Base-by-base conservation (phyloP, 2,329 filamentous ascomycete genomes). In the Apiospora rasikravindrae region DNA sequence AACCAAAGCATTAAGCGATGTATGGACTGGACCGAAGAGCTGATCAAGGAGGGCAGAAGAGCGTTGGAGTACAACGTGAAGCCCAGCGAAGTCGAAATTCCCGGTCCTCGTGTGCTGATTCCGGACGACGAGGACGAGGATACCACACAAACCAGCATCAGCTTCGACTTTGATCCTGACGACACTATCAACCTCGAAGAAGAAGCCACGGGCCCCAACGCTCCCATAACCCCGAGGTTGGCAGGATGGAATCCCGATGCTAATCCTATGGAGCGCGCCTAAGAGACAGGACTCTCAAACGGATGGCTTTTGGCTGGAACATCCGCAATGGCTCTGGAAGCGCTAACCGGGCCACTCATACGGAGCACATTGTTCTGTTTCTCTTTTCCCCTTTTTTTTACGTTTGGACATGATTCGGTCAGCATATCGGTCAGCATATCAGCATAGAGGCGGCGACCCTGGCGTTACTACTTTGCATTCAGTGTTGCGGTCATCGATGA, bases 1-100 rank as follows among this genome's bases (percentile, higher is more conserved):
- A 98, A 98, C 80, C 94, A 97, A 81, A 97, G 94, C 80, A 88
- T 99, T 66, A 97, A 94, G 81, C 89, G 94, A 67, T 99, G 96
- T 81, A 87, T 98, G 45, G 91, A 91, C 75, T 96, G 94, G 89
- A 97, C 95, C 0, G 96, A 99, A 79, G 92, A 93, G 74, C 88
- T 99, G 64, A 98, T 99, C 80, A 92, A 90, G 68, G 95, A 98
- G 77, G 96, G 93, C 7, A 93, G 91, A 78, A 96, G 94, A 79
- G 96, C 96, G 0, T 87, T 99, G 2, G 92, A 93, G 67, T 98
- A 98, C 80, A 88, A 89, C 72, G 94, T 98, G 37, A 88, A 89
- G 42, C 89, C 93, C 11, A 93, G 91, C 75, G 96, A 98, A 78
- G 87, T 97, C 45, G 89, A 93, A 77, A 84, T 98, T 4, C 94